phyloP scores from a whole-genome alignment of 2,329 filamentous ascomycete species.

The Verticillium nubilum region DNA sequence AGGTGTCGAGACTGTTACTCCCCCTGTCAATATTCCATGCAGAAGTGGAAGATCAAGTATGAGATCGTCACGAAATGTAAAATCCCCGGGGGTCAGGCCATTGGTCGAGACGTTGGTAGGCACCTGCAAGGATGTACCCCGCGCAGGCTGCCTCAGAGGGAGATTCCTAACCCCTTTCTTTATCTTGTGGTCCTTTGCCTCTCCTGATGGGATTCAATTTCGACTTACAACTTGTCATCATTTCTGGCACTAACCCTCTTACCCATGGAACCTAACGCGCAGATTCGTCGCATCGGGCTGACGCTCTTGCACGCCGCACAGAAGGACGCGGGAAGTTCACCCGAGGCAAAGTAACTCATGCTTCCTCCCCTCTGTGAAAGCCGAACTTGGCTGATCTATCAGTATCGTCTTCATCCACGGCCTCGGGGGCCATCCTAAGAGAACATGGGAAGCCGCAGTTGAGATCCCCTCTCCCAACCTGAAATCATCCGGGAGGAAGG shows the following conservation, averaged over 20 bases:
- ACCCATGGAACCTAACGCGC: neutral
- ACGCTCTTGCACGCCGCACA: neutral
- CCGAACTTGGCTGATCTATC: neutral
- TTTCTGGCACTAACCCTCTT: neutral
- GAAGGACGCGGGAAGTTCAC: neutral
- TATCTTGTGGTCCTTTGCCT: neutral
- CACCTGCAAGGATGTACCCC: neutral
- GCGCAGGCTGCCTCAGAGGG: neutral
- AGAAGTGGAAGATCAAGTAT: neutral
- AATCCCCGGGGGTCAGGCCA: neutral
- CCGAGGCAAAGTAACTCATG: neutral
- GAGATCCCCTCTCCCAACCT: neutral
- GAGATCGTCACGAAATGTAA: neutral
- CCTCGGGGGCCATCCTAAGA: neutral
- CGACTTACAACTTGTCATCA: neutral
- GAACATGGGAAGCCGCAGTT: neutral
- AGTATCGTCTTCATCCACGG: slow-evolving; percentile 1
- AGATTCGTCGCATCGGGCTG: neutral
- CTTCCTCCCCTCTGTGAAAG: too few relatives aligned
- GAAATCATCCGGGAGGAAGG: neutral
- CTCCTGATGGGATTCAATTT: neutral
- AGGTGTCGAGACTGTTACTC: neutral
- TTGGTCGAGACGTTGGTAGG: neutral
- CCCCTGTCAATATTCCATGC: neutral
- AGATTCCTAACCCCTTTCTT: neutral